These are phyloP conservation scores for Sporothrix brunneoviolacea DNA, from an alignment of 2,329 filamentous ascomycete genomes.

Conservation along the genomic window DNA sequence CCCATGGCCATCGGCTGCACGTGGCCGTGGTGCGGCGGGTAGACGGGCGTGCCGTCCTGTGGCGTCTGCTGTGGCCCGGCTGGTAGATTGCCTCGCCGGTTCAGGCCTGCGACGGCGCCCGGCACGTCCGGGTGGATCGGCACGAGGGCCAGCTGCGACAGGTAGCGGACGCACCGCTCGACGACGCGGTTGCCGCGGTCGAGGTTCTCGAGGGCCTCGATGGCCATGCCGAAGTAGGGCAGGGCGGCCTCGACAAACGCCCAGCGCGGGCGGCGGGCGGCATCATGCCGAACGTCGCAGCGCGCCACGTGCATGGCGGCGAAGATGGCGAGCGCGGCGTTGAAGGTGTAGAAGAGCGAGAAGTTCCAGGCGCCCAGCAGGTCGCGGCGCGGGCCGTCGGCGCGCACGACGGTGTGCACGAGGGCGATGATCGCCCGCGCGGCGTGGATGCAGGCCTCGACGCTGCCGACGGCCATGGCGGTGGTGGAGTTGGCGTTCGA, in stretches of 20 bases:
- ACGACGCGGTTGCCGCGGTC: conserved; percentile 11
- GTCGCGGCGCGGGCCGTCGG: conserved; percentile 5
- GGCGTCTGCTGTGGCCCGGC: not conserved
- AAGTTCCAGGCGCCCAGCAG: conserved; percentile 10
- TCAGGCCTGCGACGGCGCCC: too few species aligned
- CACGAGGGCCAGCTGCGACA: conserved; percentile 9
- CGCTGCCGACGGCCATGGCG: conserved; percentile 12
- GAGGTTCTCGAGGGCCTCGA: conserved; percentile 8
- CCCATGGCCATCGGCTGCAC: not conserved
- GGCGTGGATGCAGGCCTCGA: not conserved
- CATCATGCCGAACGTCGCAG: not conserved
- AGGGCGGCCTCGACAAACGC: conserved; percentile 2
- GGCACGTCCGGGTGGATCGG: conserved; percentile 1
- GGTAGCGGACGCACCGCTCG: conserved; percentile 11
- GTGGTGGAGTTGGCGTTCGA: conserved; percentile 15
- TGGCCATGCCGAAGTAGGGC: conserved; percentile 12
- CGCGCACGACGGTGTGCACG: conserved; percentile 1
- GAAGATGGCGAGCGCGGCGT: conserved; percentile 11
- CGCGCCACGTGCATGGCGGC: conserved; percentile 6
- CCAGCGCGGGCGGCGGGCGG: not conserved
- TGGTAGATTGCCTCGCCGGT: not conserved
- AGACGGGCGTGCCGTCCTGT: not conserved
- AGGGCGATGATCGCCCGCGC: conserved; percentile 9
- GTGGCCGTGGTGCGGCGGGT: not conserved
- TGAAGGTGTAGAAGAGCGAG: conserved; percentile 11